phyloP scores from a whole-genome alignment of 768 basidiomycete genomes.

The Lyophyllum semitale region DNA sequence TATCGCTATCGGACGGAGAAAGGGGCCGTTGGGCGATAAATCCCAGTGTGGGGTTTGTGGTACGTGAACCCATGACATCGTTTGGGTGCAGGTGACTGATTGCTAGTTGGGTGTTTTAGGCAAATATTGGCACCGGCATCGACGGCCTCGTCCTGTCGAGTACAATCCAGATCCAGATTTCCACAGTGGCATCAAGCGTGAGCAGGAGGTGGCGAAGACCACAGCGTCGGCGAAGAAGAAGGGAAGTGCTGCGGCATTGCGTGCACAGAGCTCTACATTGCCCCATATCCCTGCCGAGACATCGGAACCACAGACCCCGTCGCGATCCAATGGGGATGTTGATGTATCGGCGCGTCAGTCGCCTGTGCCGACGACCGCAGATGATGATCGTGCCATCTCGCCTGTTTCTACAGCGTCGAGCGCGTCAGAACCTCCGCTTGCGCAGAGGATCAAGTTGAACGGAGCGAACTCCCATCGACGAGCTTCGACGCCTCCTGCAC shows the following conservation, averaged over 20 bases:
- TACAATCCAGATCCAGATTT: conserved; percentile 77
- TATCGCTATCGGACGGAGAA: conserved; percentile 82
- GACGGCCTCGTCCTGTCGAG: conserved; percentile 76
- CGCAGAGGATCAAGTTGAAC: conserved; percentile 64
- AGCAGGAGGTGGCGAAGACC: conserved; percentile 56
- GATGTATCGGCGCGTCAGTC: conserved; percentile 35
- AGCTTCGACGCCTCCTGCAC: conserved; percentile 21
- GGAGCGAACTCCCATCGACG: conserved; percentile 39
- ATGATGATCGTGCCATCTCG: conserved; percentile 62
- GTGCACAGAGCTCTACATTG: conserved; percentile 42
- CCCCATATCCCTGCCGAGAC: conserved; percentile 40
- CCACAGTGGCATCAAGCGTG: conserved; percentile 59
- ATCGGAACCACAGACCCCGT: conserved; percentile 59
- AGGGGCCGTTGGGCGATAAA: conserved; percentile 88
- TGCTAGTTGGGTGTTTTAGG: conserved; percentile 52
- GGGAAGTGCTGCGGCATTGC: conserved; percentile 50
- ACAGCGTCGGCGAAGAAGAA: conserved; percentile 53
- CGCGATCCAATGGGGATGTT: conserved; percentile 34
- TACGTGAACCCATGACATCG: conserved; percentile 39
- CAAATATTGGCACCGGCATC: conserved; percentile 88
- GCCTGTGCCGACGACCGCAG: conserved; percentile 28
- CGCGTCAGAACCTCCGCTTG: conserved; percentile 73
- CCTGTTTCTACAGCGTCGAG: conserved; percentile 77
- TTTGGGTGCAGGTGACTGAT: conserved; percentile 1
- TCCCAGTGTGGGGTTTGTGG: conserved; percentile 93